A percentile compares a stretch with the other conserved stretches of the same genome.
These are phyloP conservation scores for Rutstroemia sydowiana DNA, from an alignment of 2,329 filamentous ascomycete species.

Conservation along the genomic window DNA sequence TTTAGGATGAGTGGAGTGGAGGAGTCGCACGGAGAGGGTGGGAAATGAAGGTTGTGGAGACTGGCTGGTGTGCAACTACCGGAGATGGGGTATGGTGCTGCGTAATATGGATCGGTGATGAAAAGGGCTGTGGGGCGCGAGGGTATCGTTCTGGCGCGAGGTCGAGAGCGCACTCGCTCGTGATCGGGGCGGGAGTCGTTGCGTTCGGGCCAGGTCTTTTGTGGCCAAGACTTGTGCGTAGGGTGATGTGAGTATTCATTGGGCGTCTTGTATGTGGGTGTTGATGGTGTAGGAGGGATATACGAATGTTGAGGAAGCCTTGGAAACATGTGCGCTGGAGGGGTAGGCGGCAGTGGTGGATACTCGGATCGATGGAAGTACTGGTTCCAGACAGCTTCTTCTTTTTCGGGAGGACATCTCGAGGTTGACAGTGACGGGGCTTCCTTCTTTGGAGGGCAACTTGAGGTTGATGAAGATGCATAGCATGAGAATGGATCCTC, in stretches of 20 bases:
- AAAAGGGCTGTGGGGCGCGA: background rate
- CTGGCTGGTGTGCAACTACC: background rate
- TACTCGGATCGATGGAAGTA: background rate
- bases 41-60: background rate
- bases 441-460: background rate
- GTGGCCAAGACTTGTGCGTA: constrained; percentile 8
- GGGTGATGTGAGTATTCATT: background rate
- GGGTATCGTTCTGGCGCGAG: constrained; percentile 4
- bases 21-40: background rate
- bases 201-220: constrained; percentile 6
- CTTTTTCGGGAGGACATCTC: background rate
- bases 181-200: constrained; percentile 4
- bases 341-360: background rate
- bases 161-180: background rate
- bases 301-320: background rate
- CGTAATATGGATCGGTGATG: background rate
- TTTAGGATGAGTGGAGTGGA: constrained; percentile 1
- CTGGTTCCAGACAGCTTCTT: constrained; percentile 8
- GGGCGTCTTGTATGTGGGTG: background rate
- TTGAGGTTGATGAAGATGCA: constrained; percentile 8
- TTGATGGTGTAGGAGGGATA: background rate
- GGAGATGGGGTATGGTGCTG: background rate
- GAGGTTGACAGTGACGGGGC: constrained; percentile 5
- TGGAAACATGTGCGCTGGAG: background rate
- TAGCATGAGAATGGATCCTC: constrained; percentile 2